Conservation (phyloP, 768 basidiomycete species). For the Astraeus odoratus region DNA sequence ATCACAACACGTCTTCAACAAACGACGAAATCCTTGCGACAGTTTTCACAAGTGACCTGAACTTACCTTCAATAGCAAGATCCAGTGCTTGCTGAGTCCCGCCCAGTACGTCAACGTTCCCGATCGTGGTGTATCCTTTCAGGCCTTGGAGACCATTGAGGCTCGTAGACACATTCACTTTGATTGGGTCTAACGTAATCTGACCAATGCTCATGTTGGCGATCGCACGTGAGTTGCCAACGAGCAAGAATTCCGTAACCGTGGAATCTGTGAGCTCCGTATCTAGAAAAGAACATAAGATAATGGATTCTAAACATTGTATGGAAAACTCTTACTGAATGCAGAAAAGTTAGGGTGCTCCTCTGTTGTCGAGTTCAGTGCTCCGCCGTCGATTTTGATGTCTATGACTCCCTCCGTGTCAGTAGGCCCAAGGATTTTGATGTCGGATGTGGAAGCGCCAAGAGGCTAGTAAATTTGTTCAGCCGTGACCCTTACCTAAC, state of each 20-base stretch:
- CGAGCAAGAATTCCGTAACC: conserved; percentile 46
- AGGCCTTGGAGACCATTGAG: conserved; percentile 57
- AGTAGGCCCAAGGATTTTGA: conserved; percentile 43
- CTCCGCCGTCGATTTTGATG: conserved; percentile 52
- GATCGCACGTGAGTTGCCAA: conserved; percentile 53
- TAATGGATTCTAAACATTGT: neutral
- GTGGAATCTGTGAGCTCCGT: conserved; percentile 46
- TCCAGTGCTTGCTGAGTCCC: conserved; percentile 53
- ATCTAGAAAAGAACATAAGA: conserved; percentile 30
- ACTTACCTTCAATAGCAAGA: conserved; percentile 51
- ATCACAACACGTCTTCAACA: neutral
- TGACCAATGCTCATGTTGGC: conserved; percentile 57
- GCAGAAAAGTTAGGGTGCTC: conserved; percentile 47
- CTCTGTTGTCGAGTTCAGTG: conserved; percentile 39
- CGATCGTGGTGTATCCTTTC: conserved; percentile 47
- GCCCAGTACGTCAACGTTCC: conserved; percentile 57
- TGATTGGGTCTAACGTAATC: conserved; percentile 65
- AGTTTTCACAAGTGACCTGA: neutral
- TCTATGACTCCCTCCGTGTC: conserved; percentile 60
- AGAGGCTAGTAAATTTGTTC: conserved; percentile 36
- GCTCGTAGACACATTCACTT: conserved; percentile 59
- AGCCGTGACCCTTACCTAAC: neutral
- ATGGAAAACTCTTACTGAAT: conserved; percentile 42
- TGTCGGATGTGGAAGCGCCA: conserved; percentile 55
- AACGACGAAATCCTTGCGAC: neutral